Evolutionary conservation across 2,329 filamentous ascomycete species (phyloP), one percentile per base, ranked within the genome.

Genomic region (Hymenoscyphus infarciens): DNA sequence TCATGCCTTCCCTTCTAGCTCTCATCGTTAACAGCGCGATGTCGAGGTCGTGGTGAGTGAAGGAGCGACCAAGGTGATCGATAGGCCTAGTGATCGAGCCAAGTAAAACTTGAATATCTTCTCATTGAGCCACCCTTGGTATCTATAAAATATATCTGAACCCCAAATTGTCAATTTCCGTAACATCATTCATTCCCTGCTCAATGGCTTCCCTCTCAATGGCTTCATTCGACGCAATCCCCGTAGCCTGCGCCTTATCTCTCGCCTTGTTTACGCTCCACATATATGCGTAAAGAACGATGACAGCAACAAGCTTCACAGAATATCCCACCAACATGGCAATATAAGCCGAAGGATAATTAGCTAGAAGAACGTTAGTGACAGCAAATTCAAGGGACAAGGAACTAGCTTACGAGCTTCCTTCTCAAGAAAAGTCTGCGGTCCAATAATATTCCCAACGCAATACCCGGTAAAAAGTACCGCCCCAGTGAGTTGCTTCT

Each of bases 261-360:
- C 83, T 74, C 63, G 78, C 79, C 71, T 81, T 82, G 71, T 86
- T 86, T 15, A 77, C 77, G 1, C 74, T 69, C 67, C 75, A 82
- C 83, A 85, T 85, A 66, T 84, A 86, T 1, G 80, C 64, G 64
- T 83, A 85, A 2, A 86, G 68, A 0, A 82, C 74, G 0, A 80
- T 67, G 0, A 85, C 81, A 64, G 79, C 76, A 1, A 74, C 60
- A 0, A 84, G 72, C 71, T 86, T 85, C 10, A 84, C 75, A 2
- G 75, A 74, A 65, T 86, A 86, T 0, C 82, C 83, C 52, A 82
- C 77, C 25, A 86, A 73, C 77, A 86, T 86, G 0, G 71, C 70
- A 25, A 73, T 71, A 29, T 72, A 74, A 6, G 70, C 72, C 19
- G 67, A 71, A 31, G 72, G 69, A 45, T 72, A 73, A 5, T 66